Evolutionary conservation across 805 yeast species (phyloP).

Genomic region (Hanseniaspora thailandica): DNA sequence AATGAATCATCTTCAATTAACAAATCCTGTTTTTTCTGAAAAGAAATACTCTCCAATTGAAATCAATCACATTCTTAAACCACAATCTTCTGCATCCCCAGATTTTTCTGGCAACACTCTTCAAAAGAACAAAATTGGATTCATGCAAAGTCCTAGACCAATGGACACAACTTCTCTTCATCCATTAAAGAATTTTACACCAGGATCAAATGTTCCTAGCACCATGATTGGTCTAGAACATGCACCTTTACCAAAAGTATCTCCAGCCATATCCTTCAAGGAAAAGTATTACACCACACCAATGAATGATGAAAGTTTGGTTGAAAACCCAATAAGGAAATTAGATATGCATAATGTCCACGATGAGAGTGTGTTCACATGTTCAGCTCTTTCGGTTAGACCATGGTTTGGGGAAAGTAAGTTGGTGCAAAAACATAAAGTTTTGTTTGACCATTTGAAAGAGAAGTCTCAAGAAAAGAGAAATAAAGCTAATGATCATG

Average conservation of each 20-base stretch:
- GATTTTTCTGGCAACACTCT: not conserved
- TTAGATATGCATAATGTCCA: slow-evolving; percentile 2
- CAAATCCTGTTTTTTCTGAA: not conserved
- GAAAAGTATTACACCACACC: slow-evolving; percentile 9
- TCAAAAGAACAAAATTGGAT: not conserved
- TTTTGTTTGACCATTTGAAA: slow-evolving; percentile 8
- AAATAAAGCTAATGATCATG: slow-evolving; percentile 7
- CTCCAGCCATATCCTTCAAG: not conserved
- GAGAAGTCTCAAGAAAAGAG: slow-evolving; percentile 6
- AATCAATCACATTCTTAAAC: not conserved
- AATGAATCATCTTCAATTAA: not conserved
- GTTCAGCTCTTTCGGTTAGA: slow-evolving; percentile 5
- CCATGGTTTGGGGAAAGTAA: slow-evolving; percentile 13
- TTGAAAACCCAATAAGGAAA: slow-evolving; percentile 10
- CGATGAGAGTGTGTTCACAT: slow-evolving; percentile 10
- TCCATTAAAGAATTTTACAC: not conserved
- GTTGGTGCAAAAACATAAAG: slow-evolving; percentile 8
- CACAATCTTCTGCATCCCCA: not conserved
- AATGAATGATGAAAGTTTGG: not conserved
- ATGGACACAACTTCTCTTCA: not conserved
- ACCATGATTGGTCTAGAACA: not conserved
- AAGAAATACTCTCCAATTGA: slow-evolving; percentile 9
- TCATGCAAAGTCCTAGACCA: not conserved
- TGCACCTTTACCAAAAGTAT: not conserved
- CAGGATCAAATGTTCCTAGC: not conserved